phyloP scores from a whole-genome alignment of 371 early-diverging fungal species.

The Mortierella sp. region DNA sequence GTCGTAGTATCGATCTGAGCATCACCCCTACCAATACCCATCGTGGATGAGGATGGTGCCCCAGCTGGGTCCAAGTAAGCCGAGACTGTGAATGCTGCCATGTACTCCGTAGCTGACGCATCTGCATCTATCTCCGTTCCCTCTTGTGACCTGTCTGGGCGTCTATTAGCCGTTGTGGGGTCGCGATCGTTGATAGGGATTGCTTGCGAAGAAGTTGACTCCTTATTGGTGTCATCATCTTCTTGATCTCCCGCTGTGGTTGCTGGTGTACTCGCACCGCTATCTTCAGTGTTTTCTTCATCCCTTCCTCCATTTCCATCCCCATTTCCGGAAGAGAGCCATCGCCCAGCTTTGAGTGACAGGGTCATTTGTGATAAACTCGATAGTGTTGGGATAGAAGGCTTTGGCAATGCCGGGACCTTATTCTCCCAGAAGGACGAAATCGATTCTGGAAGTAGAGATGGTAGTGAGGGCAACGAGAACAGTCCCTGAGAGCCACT shows the following conservation, averaged over 20 bases:
- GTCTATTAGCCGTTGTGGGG: neutral
- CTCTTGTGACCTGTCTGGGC: neutral
- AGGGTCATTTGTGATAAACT: slow-evolving; percentile 41
- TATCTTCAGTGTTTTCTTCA: neutral
- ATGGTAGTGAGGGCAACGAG: slow-evolving; percentile 41
- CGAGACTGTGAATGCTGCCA: slow-evolving; percentile 34
- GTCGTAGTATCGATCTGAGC: slow-evolving; percentile 23
- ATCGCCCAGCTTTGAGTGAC: slow-evolving; percentile 44
- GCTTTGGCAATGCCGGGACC: slow-evolving; percentile 37
- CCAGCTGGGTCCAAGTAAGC: slow-evolving; percentile 28
- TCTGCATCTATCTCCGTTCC: slow-evolving; percentile 26
- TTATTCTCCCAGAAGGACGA: slow-evolving; percentile 51
- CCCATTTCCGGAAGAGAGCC: slow-evolving; percentile 27
- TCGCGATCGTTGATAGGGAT: slow-evolving; percentile 1
- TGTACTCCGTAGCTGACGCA: slow-evolving; percentile 36
- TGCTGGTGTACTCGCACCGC: neutral
- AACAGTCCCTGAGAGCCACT: slow-evolving; percentile 24
- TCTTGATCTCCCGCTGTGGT: neutral
- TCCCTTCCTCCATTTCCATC: neutral
- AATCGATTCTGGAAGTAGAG: slow-evolving; percentile 41
- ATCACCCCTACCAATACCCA: neutral
- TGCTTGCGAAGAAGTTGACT: neutral
- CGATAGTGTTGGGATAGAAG: slow-evolving; percentile 37
- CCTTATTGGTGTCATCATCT: neutral
- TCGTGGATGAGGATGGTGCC: neutral